A percentile compares a stretch with the other conserved stretches of the same genome.
Conservation (phyloP, 129 eudicot species). For the Solidago caesia region DNA sequence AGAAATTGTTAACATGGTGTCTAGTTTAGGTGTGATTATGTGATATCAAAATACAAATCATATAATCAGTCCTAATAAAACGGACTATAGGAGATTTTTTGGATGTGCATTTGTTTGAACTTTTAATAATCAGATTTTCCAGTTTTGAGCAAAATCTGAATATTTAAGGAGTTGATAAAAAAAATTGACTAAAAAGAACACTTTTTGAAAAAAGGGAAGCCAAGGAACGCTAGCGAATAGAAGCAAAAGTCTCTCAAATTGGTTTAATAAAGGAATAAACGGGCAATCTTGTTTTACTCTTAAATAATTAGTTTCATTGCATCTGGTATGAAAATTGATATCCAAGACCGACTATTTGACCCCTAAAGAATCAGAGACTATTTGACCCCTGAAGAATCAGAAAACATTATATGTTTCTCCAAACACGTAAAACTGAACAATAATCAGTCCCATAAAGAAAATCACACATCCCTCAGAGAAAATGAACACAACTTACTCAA, state of each 20-base stretch:
- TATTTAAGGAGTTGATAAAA: too few species aligned
- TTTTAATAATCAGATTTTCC: too few species aligned
- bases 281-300: neutral
- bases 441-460: neutral
- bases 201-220: too few species aligned
- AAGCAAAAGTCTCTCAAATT: neutral
- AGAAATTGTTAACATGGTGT: neutral
- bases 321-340: too few species aligned
- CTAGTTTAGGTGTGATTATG: neutral
- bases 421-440: slow-evolving; percentile 1
- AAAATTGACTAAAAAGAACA: too few species aligned
- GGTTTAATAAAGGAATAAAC: neutral
- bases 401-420: neutral
- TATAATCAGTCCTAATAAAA: too few species aligned
- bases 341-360: neutral
- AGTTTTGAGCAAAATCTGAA: too few species aligned
- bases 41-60: neutral
- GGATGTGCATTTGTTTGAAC: too few species aligned
- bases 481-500: neutral
- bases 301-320: neutral
- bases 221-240: too few species aligned
- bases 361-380: neutral
- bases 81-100: too few species aligned
- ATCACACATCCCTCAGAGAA: neutral
- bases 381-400: neutral